These are phyloP conservation scores for Schizothecium vesticola DNA, from an alignment of 495 filamentous ascomycete genomes.

Conservation along the genomic window DNA sequence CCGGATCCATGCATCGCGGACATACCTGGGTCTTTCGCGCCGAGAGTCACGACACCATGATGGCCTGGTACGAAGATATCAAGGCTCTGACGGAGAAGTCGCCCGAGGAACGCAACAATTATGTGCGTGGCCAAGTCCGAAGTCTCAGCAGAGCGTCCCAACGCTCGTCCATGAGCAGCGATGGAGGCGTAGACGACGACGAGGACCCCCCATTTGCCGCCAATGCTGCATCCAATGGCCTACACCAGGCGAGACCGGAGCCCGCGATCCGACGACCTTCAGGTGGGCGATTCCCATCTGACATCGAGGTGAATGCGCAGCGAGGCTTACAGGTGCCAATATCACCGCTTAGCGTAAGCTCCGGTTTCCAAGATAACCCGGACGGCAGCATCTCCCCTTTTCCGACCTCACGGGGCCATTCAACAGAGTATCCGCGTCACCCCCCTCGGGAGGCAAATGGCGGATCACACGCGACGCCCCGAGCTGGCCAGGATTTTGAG, in stretches of 20 bases:
- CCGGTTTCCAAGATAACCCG: slow-evolving; percentile 45
- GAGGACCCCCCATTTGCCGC: slow-evolving; percentile 72
- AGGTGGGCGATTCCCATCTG: slow-evolving; percentile 88
- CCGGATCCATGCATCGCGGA: slow-evolving; percentile 85
- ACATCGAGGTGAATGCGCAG: slow-evolving; percentile 65
- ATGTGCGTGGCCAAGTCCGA: slow-evolving; percentile 71
- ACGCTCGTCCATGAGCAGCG: slow-evolving; percentile 63
- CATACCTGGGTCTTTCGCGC: slow-evolving; percentile 98
- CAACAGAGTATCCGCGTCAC: background rate
- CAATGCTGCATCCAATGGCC: slow-evolving; percentile 41
- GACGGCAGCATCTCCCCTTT: slow-evolving; percentile 39
- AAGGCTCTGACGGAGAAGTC: slow-evolving; percentile 78
- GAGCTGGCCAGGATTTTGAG: background rate
- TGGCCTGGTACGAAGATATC: slow-evolving; percentile 94
- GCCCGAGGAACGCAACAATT: slow-evolving; percentile 84
- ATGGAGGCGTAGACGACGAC: slow-evolving; percentile 74
- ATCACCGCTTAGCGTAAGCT: slow-evolving; percentile 73
- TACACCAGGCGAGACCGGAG: slow-evolving; percentile 42
- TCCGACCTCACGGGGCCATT: background rate
- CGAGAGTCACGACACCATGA: slow-evolving; percentile 93
- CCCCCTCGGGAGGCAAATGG: background rate
- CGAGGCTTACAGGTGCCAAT: slow-evolving; percentile 70
- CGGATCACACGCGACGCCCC: background rate
- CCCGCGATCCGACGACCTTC: slow-evolving; percentile 55
- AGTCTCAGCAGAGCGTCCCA: slow-evolving; percentile 66